A percentile compares a stretch with the other conserved stretches of the same genome.
Evolutionary conservation across 1,284 basidiomycete species (phyloP).

Genomic region (Mycena citricolor): DNA sequence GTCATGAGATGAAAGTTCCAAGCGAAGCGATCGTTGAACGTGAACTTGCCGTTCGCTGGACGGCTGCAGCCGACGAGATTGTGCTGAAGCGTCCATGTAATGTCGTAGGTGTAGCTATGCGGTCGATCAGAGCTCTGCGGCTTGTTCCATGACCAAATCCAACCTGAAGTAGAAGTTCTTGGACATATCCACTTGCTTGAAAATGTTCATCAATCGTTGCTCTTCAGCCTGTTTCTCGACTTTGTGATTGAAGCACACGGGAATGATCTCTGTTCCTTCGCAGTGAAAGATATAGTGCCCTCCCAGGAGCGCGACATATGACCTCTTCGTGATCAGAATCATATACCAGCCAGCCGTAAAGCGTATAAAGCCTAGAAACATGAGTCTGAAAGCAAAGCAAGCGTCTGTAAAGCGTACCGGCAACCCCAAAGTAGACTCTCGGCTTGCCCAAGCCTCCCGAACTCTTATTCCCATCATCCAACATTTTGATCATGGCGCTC

Average conservation of each 20-base stretch:
- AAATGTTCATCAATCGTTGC: constrained; percentile 84
- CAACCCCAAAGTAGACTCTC: constrained; percentile 77
- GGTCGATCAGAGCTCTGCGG: constrained; percentile 10
- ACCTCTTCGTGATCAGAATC: constrained; percentile 86
- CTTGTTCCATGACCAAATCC: constrained; percentile 6
- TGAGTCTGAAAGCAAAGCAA: not conserved
- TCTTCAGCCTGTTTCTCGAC: constrained; percentile 85
- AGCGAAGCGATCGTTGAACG: constrained; percentile 88
- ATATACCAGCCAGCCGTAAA: constrained; percentile 94
- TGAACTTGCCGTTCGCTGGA: constrained; percentile 47
- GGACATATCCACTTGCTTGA: constrained; percentile 96
- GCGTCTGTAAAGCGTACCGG: constrained; percentile 47
- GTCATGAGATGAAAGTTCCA: constrained; percentile 96
- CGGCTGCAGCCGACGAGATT: constrained; percentile 74
- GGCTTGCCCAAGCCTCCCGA: constrained; percentile 87
- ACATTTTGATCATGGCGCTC: constrained; percentile 87
- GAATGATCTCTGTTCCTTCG: constrained; percentile 86
- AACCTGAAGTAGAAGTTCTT: constrained; percentile 99
- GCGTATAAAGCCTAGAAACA: constrained; percentile 72
- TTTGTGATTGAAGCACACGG: constrained; percentile 71
- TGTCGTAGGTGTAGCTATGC: constrained; percentile 89
- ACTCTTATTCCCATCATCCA: constrained; percentile 90
- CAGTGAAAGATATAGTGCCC: constrained; percentile 98
- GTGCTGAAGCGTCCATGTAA: constrained; percentile 92
- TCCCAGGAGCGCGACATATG: constrained; percentile 90